Percentiles rank a stretch among this genome's conserved stretches.
Evolutionary conservation across 352 stramenopile species (phyloP).

Genomic region (Pythium sukuiense): DNA sequence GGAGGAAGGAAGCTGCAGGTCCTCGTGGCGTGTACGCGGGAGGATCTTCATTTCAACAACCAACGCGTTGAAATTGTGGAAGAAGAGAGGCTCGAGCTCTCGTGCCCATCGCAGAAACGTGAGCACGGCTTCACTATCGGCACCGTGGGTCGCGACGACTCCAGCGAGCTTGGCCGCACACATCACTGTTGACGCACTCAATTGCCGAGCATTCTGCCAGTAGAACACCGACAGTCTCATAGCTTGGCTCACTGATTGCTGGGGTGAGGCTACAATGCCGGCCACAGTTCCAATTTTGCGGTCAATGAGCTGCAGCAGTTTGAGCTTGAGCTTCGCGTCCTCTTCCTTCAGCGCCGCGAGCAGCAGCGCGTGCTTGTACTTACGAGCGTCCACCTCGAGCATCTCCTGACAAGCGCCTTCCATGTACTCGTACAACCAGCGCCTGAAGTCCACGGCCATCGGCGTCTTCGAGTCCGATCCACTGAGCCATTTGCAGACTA

Average conservation of each 20-base stretch:
- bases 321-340: constrained; percentile 25
- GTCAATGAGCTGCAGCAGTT: constrained; percentile 33
- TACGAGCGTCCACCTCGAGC: constrained; percentile 26
- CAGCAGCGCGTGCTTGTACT: constrained; percentile 40
- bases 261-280: background rate
- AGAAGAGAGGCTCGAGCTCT: constrained; percentile 43
- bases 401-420: constrained; percentile 2
- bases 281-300: constrained; percentile 3
- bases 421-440: constrained; percentile 39
- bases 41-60: constrained; percentile 33
- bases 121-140: constrained; percentile 20
- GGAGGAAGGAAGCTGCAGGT: constrained; percentile 17
- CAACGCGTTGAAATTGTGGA: constrained; percentile 39
- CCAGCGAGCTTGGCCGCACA: constrained; percentile 47
- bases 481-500: constrained; percentile 14
- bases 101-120: constrained; percentile 44
- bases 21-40: constrained; percentile 25
- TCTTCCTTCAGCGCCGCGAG: constrained; percentile 38
- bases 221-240: constrained; percentile 47
- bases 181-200: constrained; percentile 36
- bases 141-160: constrained; percentile 15
- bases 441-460: constrained; percentile 27
- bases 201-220: constrained; percentile 34
- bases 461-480: background rate
- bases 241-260: background rate